Conservation (phyloP, 2,329 filamentous ascomycete genomes). For the Ceratocystis ficicola region DNA sequence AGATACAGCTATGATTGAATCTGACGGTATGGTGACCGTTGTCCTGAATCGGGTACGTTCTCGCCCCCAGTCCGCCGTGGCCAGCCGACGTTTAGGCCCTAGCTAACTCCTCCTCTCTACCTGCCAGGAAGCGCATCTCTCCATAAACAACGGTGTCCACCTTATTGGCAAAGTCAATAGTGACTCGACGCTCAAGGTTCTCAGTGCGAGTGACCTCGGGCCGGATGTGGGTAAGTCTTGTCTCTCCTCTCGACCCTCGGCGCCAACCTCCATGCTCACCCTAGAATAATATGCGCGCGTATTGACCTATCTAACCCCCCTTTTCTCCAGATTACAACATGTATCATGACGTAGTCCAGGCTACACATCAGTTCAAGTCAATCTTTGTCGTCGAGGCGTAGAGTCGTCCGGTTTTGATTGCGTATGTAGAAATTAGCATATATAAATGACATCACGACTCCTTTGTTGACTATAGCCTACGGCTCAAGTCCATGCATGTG, state of each 20-base stretch:
- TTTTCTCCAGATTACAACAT: constrained; percentile 54
- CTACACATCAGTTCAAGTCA: constrained; percentile 65
- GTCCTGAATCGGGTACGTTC: constrained; percentile 56
- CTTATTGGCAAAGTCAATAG: constrained; percentile 69
- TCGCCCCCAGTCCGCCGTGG: background rate
- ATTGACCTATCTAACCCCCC: background rate
- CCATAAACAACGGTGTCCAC: constrained; percentile 58
- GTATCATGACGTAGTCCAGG: constrained; percentile 60
- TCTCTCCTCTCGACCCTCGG: background rate
- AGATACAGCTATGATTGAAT: constrained; percentile 67
- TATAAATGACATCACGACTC: background rate
- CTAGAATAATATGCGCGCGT: background rate
- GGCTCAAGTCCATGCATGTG: no score
- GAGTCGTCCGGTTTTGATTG: background rate
- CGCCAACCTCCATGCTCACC: constrained; percentile 12
- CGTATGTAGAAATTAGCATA: background rate
- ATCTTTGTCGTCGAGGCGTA: constrained; percentile 47
- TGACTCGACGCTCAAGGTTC: constrained; percentile 58
- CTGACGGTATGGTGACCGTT: constrained; percentile 63
- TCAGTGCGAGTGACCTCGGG: constrained; percentile 59
- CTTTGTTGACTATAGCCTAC: background rate
- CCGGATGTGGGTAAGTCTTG: constrained; percentile 49
- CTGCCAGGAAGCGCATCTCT: constrained; percentile 56
- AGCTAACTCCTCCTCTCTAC: background rate
- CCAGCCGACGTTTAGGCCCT: background rate